Evolutionary conservation across 805 yeast species (phyloP).

Genomic region (Cyberlindnera suaveolens): DNA sequence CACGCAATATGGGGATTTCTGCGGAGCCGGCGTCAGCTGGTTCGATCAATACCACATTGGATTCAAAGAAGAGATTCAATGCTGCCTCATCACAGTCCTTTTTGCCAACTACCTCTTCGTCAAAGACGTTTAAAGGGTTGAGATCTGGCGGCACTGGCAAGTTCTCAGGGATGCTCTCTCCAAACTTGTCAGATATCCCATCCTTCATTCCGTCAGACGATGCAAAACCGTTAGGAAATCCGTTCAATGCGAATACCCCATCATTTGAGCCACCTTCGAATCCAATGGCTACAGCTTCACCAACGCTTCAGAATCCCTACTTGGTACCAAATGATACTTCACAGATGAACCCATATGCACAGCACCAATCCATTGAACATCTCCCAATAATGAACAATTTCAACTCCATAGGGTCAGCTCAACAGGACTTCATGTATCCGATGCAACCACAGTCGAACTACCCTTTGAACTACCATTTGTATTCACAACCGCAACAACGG

Average conservation of each 20-base stretch:
- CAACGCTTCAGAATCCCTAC: conserved; percentile 3
- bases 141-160: conserved; percentile 10
- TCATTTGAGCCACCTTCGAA: conserved; percentile 24
- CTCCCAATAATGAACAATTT: neutral
- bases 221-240: neutral
- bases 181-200: conserved; percentile 31
- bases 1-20: neutral
- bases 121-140: neutral
- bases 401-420: conserved; percentile 15
- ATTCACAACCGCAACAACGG: conserved; percentile 85
- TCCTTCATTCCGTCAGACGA: conserved; percentile 22
- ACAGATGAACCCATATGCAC: conserved; percentile 17
- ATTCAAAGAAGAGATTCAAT: conserved; percentile 39
- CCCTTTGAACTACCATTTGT: conserved; percentile 75
- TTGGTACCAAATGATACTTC: neutral
- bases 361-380: conserved; percentile 2
- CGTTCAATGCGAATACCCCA: conserved; percentile 10
- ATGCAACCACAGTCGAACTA: conserved; percentile 26
- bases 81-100: conserved; percentile 47
- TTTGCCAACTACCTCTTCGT: conserved; percentile 3
- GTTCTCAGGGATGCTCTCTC: conserved; percentile 28
- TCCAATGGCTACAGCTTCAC: conserved; percentile 7
- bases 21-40: neutral
- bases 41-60: neutral
- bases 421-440: conserved; percentile 9